phyloP scores from a whole-genome alignment of 768 basidiomycete species.

The Dendrothele bispora region DNA sequence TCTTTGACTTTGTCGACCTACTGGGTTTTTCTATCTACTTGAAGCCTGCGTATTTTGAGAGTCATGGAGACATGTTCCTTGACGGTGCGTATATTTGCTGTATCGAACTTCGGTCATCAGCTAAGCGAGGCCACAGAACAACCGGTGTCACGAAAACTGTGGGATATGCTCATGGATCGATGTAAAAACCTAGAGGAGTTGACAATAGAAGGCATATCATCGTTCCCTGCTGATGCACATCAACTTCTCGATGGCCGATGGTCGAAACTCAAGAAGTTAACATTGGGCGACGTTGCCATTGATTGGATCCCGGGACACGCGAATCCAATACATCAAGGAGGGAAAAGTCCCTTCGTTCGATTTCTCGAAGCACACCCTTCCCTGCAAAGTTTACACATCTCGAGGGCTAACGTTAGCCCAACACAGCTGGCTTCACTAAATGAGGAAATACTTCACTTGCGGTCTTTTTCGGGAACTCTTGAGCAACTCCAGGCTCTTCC shows the following conservation, averaged over 20 bases:
- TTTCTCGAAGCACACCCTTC: conserved; percentile 68
- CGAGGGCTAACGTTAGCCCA: conserved; percentile 53
- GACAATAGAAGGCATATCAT: conserved; percentile 51
- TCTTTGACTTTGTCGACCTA: conserved; percentile 69
- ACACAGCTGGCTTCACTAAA: conserved; percentile 51
- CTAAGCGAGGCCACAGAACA: conserved; percentile 57
- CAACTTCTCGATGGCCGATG: conserved; percentile 61
- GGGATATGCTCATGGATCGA: conserved; percentile 68
- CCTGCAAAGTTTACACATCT: conserved; percentile 51
- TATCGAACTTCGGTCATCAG: not conserved
- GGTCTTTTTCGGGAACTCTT: conserved; percentile 65
- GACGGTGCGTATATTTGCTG: conserved; percentile 46
- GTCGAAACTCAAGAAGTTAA: conserved; percentile 61
- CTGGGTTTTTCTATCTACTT: conserved; percentile 61
- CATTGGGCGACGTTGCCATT: conserved; percentile 65
- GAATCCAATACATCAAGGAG: conserved; percentile 31
- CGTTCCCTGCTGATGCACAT: conserved; percentile 55
- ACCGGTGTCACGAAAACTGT: conserved; percentile 52
- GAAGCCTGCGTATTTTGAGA: conserved; percentile 63
- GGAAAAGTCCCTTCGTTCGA: conserved; percentile 58
- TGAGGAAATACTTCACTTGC: conserved; percentile 48
- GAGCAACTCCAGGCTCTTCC: conserved; percentile 65
- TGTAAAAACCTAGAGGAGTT: conserved; percentile 71
- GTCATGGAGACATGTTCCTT: conserved; percentile 51
- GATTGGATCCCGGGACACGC: conserved; percentile 47